These are phyloP conservation scores for Schizosaccharomyces versatilis DNA, from an alignment of 1,139 yeast genomes.

Conservation along the genomic window DNA sequence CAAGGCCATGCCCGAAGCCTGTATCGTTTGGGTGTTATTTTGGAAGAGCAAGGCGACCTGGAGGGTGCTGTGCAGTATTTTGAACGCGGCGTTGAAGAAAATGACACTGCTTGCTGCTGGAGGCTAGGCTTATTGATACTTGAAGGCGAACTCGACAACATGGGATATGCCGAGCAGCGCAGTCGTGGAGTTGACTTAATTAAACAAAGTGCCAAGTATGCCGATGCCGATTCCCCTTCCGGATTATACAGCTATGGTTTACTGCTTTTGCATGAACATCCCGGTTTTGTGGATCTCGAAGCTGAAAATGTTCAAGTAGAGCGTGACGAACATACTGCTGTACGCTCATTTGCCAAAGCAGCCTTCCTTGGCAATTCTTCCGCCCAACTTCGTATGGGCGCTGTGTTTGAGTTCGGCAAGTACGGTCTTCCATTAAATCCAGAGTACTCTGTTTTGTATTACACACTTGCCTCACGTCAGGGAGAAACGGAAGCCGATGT, in stretches of 20 bases:
- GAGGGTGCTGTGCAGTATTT: not conserved
- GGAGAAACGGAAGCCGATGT: slow-evolving; percentile 16
- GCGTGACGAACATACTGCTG: not conserved
- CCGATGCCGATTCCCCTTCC: slow-evolving; percentile 1
- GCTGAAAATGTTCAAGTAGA: not conserved
- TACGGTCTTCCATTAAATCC: slow-evolving; percentile 19
- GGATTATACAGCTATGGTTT: not conserved
- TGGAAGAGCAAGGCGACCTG: slow-evolving; percentile 1
- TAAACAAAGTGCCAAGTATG: not conserved
- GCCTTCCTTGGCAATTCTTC: slow-evolving; percentile 22
- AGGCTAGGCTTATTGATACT: not conserved
- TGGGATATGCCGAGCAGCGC: slow-evolving; percentile 1
- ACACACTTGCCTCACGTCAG: slow-evolving; percentile 19
- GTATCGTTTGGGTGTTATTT: not conserved
- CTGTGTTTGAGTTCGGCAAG: slow-evolving; percentile 22
- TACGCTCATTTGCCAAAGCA: slow-evolving; percentile 17
- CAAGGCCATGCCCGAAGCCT: not conserved
- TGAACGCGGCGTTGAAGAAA: not conserved
- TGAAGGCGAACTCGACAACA: not conserved
- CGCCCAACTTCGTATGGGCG: slow-evolving; percentile 23
- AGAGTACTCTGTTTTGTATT: slow-evolving; percentile 21
- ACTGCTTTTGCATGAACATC: not conserved
- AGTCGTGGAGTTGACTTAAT: not conserved
- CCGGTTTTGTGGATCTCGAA: not conserved
- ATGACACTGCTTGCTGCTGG: slow-evolving; percentile 1